A percentile compares a stretch with the other conserved stretches of the same genome.
phyloP scores from a whole-genome alignment of 2,329 filamentous ascomycete species.

The Fusarium sterilihyphosum region DNA sequence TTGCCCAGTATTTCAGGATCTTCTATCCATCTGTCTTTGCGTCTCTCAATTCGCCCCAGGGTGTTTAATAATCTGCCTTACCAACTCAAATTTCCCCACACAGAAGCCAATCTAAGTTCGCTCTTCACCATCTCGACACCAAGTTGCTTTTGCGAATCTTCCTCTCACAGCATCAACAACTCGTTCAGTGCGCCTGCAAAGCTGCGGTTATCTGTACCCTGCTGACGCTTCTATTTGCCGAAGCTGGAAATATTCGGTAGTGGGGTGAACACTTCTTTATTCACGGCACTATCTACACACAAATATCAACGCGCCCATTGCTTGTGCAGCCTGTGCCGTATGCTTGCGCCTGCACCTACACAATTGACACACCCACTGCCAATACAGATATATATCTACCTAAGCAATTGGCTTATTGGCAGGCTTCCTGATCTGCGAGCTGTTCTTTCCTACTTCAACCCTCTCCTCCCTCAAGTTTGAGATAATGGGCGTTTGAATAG shows the following conservation, averaged over 20 bases:
- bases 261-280: constrained; percentile 16
- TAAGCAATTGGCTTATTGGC: constrained; percentile 11
- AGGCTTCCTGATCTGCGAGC: constrained; percentile 19
- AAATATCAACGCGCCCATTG: constrained; percentile 11
- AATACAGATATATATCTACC: constrained; percentile 8
- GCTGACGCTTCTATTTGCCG: constrained; percentile 6
- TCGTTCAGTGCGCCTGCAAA: constrained; percentile 21
- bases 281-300: constrained; percentile 11
- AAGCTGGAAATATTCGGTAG: constrained; percentile 13
- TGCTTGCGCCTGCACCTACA: constrained; percentile 29
- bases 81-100: constrained; percentile 11
- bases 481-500: constrained; percentile 43
- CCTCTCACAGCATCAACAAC: constrained; percentile 3
- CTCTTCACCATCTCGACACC: constrained; percentile 5
- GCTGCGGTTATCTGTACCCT: constrained; percentile 6
- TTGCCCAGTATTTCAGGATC: constrained; percentile 3
- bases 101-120: constrained; percentile 14
- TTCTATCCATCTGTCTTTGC: neutral
- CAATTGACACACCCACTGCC: constrained; percentile 12
- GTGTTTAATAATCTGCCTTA: constrained; percentile 26
- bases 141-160: constrained; percentile 7
- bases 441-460: constrained; percentile 11
- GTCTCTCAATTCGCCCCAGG: constrained; percentile 19
- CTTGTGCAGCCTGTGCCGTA: constrained; percentile 27
- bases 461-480: constrained; percentile 14